Conservation (phyloP, 1,139 yeast genomes). For the Kodamaea anthophila region DNA sequence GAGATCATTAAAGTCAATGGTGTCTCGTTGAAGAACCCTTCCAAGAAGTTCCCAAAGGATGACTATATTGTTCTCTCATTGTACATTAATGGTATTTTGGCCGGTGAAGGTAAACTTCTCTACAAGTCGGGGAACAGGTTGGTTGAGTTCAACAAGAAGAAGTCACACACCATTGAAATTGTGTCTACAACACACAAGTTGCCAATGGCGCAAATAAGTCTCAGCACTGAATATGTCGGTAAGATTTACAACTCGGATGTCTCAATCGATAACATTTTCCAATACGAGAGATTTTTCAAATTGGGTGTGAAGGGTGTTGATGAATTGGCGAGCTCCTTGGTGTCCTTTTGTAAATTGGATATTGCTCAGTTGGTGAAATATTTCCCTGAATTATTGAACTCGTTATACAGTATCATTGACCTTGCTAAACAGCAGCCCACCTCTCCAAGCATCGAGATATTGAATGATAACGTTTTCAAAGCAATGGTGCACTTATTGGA, state of each 20-base stretch:
- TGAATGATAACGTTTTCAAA: slow-evolving; percentile 41
- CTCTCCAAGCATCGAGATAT: slow-evolving; percentile 26
- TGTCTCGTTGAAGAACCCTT: slow-evolving; percentile 32
- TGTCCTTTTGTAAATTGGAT: slow-evolving; percentile 38
- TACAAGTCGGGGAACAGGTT: slow-evolving; percentile 38
- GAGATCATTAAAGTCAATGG: slow-evolving; percentile 60
- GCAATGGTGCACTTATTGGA: slow-evolving; percentile 57
- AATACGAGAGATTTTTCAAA: slow-evolving; percentile 46
- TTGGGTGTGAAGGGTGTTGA: slow-evolving; percentile 39
- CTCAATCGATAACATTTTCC: slow-evolving; percentile 51
- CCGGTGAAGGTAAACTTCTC: slow-evolving; percentile 49
- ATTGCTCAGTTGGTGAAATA: slow-evolving; percentile 45
- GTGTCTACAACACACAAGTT: slow-evolving; percentile 27
- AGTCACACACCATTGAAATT: slow-evolving; percentile 31
- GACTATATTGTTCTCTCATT: slow-evolving; percentile 57
- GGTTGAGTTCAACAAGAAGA: slow-evolving; percentile 37
- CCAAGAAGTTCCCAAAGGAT: slow-evolving; percentile 33
- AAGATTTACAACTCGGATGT: slow-evolving; percentile 57
- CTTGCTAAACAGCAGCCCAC: slow-evolving; percentile 18
- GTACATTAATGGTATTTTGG: slow-evolving; percentile 55
- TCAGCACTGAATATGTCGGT: slow-evolving; percentile 67
- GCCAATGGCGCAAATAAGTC: slow-evolving; percentile 48
- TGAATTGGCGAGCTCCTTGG: slow-evolving; percentile 37
- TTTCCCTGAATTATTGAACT: slow-evolving; percentile 46
- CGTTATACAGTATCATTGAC: slow-evolving; percentile 39